Base-by-base conservation (phyloP, 768 basidiomycete genomes). In the Mycena rosella region DNA sequence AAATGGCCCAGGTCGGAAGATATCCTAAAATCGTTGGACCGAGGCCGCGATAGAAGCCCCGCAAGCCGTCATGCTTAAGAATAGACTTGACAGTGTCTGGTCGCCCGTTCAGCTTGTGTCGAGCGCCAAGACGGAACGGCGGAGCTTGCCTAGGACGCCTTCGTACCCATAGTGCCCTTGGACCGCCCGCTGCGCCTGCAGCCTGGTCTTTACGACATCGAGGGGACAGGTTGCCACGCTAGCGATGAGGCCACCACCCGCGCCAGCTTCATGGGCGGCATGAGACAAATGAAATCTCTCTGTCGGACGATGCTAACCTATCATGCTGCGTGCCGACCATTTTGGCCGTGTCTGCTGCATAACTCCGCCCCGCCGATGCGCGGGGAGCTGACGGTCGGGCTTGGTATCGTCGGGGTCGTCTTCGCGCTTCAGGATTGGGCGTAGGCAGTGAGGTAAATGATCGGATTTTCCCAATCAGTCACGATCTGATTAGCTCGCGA, bases 1-100 rank as follows among this genome's bases (percentile, higher is more conserved):
- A 99, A 73, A 99, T 99, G 27, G 96, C 98, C 98, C 96, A 99
- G 3, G 97, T 99, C 24, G 98, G 98, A 44, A 99, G 88, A 81
- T 99, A 99, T 17, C 98, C 98, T 10, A 96, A 86, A 62, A 99
- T 87, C 22, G 98, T 99, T 17, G 98, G 98, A 22, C 97, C 96
- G 22, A 99, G 86, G n/a, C 98, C 98, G 45, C 98, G 89, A 80
- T 99, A 99, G 67, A 98, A 84, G 17, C 98, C 98, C 61, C 92
- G 89, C 57, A 98, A 70, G 17, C 98, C 98, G 65, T 93, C 87
- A 59, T 88, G 83, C 70, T 77, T 74, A 73, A 88, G 78, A 67
- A 94, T 91, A 26, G 80, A 63, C 73, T 81, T 83, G 47, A 84
- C 76, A 20, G 80, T 85, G 57, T 77, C 85, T 84, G 67, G 29